Evolutionary conservation across 306 rosid genomes (phyloP), one percentile per base, ranked within the genome.

Genomic region (Fragaria nilgerrensis): DNA sequence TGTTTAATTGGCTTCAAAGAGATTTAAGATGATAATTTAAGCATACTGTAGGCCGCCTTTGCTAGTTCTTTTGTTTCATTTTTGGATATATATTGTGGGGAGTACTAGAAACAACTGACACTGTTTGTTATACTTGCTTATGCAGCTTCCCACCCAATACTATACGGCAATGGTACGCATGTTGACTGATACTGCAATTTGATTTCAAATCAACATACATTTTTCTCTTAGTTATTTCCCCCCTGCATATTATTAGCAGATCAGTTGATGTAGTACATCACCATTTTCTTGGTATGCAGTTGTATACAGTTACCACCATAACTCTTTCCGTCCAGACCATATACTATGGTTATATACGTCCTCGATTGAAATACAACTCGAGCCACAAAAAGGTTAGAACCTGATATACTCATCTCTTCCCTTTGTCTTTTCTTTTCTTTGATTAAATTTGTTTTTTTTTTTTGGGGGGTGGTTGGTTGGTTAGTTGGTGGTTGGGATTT

Each of bases 131-230:
- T 82, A 63, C 77, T 81, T 85, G 44, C 52, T 77, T 77, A 48
- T 87, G 92, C 96, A 93, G 98, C 93, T 93, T 81, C 98, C 89
- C 36, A 93, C 98, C 68, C 97, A 93, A 84, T 84, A 79, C 73
- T 91, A 88, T 70, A 88, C 41, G 84, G 98, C 98, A 82, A 58
- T 84, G 96, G 98, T 93, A 84, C 72, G 90, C 49, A 75, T 78
- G 75, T 82, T 78, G 44, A 49, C 76, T 58, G 73, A 79, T 80
- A 56, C 63, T 48, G 53, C 72, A 77, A 27, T 14, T 75, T 43
- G 36, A 36, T 53, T 52, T 20, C 32, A 48, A 34, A 34, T 34
- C 36, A 34, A 34, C 36, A 34, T 34, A 34, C 36, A 34, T 34
- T 34, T 34, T 34, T 34, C 36, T 34, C 20, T 37, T 17, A n/a